Evolutionary conservation across 169 alveolate species (phyloP), one percentile per base, ranked within the genome.

Genomic region (Plasmodium sp.): DNA sequence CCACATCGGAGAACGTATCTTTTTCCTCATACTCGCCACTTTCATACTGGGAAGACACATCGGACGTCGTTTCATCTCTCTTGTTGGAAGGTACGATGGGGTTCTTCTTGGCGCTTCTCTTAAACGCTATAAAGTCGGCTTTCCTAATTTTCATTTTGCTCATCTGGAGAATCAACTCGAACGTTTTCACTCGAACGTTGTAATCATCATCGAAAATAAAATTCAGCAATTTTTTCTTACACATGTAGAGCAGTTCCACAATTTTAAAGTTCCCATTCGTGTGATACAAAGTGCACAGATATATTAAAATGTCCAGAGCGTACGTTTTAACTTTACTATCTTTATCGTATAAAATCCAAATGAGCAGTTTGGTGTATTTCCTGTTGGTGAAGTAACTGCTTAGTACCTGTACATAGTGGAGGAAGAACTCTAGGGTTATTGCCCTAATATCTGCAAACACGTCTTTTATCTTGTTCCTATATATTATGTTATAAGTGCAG

Each of bases 291-390:
- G 83, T 92, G 62, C 95, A 92, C 9, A 92, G 45, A 92, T 92
- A 82, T 34, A 58, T 82, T 73, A 92, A 73, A 67, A 92, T 33
- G 31, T 83, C 43, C 45, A 92, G 27, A n/a, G 84, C 72, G 27
- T 4, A 34, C 36, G 73, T 73, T 43, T 92, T 92, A 22, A 92
- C 84, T 43, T 82, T 92, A 43, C 48, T 92, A 51, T 92, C 95
- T 33, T 92, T 92, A 82, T 92, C 95, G 74, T 83, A 72, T 43
- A 92, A 83, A 48, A 92, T 82, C 95, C 95, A 92, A 72, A 92
- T 81, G 33, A 92, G 77, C 31, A 82, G 45, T 74, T 92, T 92
- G 4, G 95, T 92, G 77, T 72, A 92, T 58, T 92, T 92, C 31
- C 95, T 51, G 48, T 92, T 92, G 22, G 92, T 92, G 54, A 92